A percentile compares a stretch with the other conserved stretches of the same genome.
phyloP scores from a whole-genome alignment of 2,329 filamentous ascomycete genomes.

The Colletotrichum magnum region DNA sequence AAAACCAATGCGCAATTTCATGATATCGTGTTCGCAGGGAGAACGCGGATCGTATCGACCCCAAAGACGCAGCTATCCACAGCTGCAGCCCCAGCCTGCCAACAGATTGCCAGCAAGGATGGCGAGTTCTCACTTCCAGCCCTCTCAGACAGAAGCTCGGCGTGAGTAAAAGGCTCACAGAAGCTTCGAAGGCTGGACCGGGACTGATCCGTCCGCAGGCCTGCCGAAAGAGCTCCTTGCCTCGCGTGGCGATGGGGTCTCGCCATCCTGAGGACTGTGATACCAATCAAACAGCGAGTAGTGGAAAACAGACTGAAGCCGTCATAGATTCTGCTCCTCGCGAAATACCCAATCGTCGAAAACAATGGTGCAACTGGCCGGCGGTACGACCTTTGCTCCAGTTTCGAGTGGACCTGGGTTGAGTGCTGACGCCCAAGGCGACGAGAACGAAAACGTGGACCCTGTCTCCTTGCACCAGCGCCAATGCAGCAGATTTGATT shows the following conservation, averaged over 20 bases:
- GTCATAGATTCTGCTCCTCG: neutral
- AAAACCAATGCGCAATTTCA: neutral
- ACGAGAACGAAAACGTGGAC: constrained; percentile 1
- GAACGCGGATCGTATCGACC: neutral
- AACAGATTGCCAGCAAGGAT: no score
- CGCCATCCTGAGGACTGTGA: no score
- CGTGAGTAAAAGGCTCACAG: no score
- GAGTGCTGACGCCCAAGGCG: constrained; percentile 31
- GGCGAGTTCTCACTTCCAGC: no score
- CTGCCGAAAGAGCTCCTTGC: no score
- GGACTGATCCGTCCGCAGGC: no score
- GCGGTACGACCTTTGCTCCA: constrained; percentile 3
- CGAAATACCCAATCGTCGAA: neutral
- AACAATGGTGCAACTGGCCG: constrained; percentile 1
- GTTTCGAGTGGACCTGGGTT: neutral
- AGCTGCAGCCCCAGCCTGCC: no score
- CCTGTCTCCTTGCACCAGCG: neutral
- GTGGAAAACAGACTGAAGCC: no score
- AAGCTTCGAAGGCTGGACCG: no score
- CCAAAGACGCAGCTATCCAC: neutral
- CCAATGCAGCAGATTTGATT: neutral
- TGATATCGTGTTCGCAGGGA: neutral
- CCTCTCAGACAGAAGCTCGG: no score
- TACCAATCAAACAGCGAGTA: no score
- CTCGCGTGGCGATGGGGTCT: no score